Conservation (phyloP, 1,284 basidiomycete species). For the Fomitiporia mediterranea region DNA sequence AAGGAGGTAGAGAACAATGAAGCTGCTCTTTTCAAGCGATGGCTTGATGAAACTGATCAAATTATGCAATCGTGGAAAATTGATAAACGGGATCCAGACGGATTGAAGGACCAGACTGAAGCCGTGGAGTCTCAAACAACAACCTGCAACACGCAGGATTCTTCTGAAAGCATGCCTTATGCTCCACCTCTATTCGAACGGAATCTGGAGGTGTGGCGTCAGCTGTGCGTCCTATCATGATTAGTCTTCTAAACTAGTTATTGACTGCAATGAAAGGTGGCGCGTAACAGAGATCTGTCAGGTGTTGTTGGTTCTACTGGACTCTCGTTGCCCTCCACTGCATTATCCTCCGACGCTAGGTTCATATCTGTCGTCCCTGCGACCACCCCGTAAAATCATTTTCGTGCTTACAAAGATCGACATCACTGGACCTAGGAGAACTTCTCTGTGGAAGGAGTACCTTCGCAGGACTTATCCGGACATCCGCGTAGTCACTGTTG, state of each 20-base stretch:
- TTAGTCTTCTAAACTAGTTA: slow-evolving; percentile 6
- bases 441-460: slow-evolving; percentile 65
- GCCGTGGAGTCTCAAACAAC: slow-evolving; percentile 21
- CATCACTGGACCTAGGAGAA: slow-evolving; percentile 55
- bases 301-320: slow-evolving; percentile 80
- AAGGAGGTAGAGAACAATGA: slow-evolving; percentile 85
- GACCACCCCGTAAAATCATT: slow-evolving; percentile 53
- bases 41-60: slow-evolving; percentile 61
- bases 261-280: slow-evolving; percentile 51
- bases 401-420: slow-evolving; percentile 85
- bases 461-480: slow-evolving; percentile 52
- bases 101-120: slow-evolving; percentile 14
- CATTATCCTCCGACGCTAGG: slow-evolving; percentile 49
- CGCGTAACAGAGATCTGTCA: slow-evolving; percentile 82
- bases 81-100: slow-evolving; percentile 10
- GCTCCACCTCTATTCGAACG: slow-evolving; percentile 82
- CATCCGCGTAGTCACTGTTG: slow-evolving; percentile 64
- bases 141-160: slow-evolving; percentile 23
- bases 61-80: slow-evolving; percentile 51
- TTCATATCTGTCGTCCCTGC: slow-evolving; percentile 37
- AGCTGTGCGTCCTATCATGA: slow-evolving; percentile 53
- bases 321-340: slow-evolving; percentile 76
- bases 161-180: slow-evolving; percentile 40
- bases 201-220: slow-evolving; percentile 90
- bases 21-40: slow-evolving; percentile 71